Evolutionary conservation across 352 stramenopile species (phyloP).

Genomic region (Phytophthora palmivora): DNA sequence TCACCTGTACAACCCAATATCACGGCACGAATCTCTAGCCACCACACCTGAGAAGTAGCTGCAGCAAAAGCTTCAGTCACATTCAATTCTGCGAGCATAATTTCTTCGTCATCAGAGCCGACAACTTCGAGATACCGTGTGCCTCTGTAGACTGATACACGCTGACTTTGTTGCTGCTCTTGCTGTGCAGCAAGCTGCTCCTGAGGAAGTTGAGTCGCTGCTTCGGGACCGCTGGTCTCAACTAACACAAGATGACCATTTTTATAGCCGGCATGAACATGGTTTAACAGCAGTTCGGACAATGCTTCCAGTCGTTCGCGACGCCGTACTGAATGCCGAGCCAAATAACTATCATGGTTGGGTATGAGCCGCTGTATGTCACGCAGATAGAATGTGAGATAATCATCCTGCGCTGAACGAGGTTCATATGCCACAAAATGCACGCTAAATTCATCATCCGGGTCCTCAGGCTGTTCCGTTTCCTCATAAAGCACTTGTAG

Average conservation of each 20-base stretch:
- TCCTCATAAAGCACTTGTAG: conserved; percentile 76
- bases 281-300: conserved; percentile 50
- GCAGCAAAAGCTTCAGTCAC: conserved; percentile 64
- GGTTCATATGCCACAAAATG: conserved; percentile 47
- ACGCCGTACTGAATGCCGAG: conserved; percentile 32
- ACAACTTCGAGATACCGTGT: conserved; percentile 40
- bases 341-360: conserved; percentile 49
- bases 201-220: conserved; percentile 21
- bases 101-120: background rate
- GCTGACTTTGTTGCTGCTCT: conserved; percentile 27
- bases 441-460: conserved; percentile 38
- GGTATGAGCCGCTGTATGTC: conserved; percentile 57
- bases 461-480: conserved; percentile 25
- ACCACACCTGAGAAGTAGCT: conserved; percentile 65
- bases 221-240: conserved; percentile 38
- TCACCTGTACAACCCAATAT: conserved; percentile 24
- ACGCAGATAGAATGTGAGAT: conserved; percentile 58
- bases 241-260: conserved; percentile 69
- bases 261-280: conserved; percentile 71
- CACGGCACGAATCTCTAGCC: conserved; percentile 58
- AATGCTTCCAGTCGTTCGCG: conserved; percentile 50
- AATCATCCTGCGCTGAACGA: conserved; percentile 41
- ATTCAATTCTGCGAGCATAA: conserved; percentile 44
- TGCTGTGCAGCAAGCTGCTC: conserved; percentile 23
- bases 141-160: conserved; percentile 60